phyloP scores from a whole-genome alignment of 2,329 filamentous ascomycete species.

The Fusarium sp. region DNA sequence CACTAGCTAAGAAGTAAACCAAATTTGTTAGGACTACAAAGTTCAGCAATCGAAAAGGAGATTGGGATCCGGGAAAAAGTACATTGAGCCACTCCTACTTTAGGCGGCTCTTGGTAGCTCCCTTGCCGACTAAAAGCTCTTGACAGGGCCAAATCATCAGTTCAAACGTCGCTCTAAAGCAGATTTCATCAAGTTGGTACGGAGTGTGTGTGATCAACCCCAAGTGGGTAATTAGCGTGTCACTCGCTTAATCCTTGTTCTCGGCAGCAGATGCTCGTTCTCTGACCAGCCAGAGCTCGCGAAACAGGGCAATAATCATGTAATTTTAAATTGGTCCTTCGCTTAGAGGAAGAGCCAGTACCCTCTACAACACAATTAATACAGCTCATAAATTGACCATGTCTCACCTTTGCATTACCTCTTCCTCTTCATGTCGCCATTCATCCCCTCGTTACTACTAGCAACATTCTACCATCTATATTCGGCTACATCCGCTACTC shows the following conservation, averaged over 20 bases:
- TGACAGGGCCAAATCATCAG: neutral
- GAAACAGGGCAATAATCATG: neutral
- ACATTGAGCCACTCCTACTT: neutral
- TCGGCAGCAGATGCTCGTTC: neutral
- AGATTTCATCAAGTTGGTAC: neutral
- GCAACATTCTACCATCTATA: neutral
- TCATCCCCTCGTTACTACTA: neutral
- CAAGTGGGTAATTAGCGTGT: neutral
- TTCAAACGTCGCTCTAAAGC: neutral
- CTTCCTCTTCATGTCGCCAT: neutral
- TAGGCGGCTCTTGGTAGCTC: neutral
- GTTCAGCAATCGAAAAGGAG: neutral
- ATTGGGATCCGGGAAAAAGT: neutral
- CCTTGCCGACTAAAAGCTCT: neutral
- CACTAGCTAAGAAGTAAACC: too few species aligned
- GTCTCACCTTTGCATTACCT: neutral
- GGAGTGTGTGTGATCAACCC: neutral
- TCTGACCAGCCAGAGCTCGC: neutral
- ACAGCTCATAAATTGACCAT: neutral
- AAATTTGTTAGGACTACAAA: too few species aligned
- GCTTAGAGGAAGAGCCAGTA: neutral
- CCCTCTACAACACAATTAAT: neutral
- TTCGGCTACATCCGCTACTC: neutral
- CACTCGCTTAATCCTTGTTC: neutral
- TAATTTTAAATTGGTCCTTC: neutral